Evolutionary conservation across 2,329 filamentous ascomycete genomes (phyloP).

Genomic region (Aspergillus sp.): DNA sequence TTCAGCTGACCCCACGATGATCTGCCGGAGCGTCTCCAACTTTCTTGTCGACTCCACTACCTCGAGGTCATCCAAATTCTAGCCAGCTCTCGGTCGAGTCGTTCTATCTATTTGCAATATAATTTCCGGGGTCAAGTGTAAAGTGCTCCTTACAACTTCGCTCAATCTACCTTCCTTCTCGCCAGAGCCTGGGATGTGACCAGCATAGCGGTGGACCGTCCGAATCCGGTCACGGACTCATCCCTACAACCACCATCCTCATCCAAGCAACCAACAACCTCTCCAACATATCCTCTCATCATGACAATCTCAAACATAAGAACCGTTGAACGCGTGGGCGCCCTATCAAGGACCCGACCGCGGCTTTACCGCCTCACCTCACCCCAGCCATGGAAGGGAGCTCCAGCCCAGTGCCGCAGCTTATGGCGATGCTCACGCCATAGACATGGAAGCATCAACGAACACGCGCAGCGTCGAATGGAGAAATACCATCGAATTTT

Average conservation of each 20-base stretch:
- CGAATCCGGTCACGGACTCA: constrained; percentile 2
- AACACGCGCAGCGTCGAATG: constrained; percentile 1
- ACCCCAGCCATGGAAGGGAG: neutral
- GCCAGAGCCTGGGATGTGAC: neutral
- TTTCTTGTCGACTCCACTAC: neutral
- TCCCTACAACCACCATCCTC: neutral
- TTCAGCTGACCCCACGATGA: neutral
- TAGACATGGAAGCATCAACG: neutral
- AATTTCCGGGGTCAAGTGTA: no score
- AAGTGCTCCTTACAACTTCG: no score
- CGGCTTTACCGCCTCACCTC: neutral
- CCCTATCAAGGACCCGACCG: neutral
- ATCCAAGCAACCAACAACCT: neutral
- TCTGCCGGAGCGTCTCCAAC: neutral
- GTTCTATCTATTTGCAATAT: no score
- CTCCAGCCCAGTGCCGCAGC: constrained; percentile 7
- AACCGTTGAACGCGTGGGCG: neutral
- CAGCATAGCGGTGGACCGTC: neutral
- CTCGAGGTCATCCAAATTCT: neutral
- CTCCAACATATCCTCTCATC: neutral
- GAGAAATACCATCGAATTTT: constrained; percentile 3
- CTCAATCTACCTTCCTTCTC: no score
- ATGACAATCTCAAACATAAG: neutral
- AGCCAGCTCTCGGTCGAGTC: no score
- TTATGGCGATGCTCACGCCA: constrained; percentile 9